A percentile compares a stretch with the other conserved stretches of the same genome.
These are phyloP conservation scores for Jimgerdemannia flammicorona DNA, from an alignment of 192 early-diverging fungal genomes.

Conservation along the genomic window DNA sequence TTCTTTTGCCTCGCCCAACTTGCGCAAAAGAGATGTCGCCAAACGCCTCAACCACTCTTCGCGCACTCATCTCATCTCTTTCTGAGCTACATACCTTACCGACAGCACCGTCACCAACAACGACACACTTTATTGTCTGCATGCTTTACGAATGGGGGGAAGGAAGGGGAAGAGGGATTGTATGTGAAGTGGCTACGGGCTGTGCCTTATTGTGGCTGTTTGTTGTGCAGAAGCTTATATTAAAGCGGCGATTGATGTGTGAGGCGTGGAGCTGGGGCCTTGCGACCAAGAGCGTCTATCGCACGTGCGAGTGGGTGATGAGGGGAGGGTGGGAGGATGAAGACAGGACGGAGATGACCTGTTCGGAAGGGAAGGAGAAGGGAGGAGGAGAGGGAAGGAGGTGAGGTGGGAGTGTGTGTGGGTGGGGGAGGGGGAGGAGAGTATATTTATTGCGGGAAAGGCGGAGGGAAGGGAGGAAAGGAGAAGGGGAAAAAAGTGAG, in stretches of 20 bases:
- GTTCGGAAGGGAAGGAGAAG: no score
- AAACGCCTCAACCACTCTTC: neutral
- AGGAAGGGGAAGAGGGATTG: neutral
- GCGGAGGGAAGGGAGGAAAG: neutral
- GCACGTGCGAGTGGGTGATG: neutral
- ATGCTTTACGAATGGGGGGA: slow-evolving; percentile 24
- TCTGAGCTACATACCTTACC: slow-evolving; percentile 50
- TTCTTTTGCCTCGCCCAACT: neutral
- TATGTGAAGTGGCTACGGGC: neutral
- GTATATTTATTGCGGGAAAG: neutral
- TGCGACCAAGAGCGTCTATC: neutral
- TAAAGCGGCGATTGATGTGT: neutral
- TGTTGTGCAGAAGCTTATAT: neutral
- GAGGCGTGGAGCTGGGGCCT: neutral
- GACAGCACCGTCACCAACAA: slow-evolving; percentile 76
- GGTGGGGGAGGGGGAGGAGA: no score
- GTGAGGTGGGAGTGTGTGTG: no score
- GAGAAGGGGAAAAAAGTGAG: neutral
- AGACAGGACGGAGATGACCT: no score
- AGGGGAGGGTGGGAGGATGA: no score
- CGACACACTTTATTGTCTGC: slow-evolving; percentile 84
- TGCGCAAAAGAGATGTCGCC: neutral
- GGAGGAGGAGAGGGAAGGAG: no score
- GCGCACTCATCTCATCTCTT: neutral
- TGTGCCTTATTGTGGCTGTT: neutral